Evolutionary conservation across 2,329 filamentous ascomycete genomes (phyloP).

Genomic region (Botryosphaeria dothidea): DNA sequence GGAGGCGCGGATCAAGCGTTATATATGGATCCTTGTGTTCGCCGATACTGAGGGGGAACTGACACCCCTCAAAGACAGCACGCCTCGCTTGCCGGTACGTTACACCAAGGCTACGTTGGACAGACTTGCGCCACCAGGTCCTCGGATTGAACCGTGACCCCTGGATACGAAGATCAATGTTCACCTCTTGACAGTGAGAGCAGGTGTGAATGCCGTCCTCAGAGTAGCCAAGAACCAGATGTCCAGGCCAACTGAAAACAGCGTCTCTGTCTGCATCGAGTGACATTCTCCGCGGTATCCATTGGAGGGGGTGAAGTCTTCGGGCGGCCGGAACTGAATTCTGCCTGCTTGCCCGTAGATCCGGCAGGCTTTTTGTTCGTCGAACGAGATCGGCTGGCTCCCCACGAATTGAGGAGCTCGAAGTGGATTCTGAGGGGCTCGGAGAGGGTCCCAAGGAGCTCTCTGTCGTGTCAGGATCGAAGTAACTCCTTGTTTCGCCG

Average conservation of each 20-base stretch:
- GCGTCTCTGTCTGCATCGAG: too few species aligned
- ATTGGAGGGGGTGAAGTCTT: neutral
- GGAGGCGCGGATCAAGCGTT: neutral
- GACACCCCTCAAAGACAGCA: neutral
- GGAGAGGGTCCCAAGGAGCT: rapidly evolving
- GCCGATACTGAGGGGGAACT: neutral
- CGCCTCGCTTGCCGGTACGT: neutral
- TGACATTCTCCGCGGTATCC: neutral
- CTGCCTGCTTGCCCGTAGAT: neutral
- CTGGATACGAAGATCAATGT: neutral
- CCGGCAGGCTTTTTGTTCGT: neutral
- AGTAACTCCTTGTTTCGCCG: too few species aligned
- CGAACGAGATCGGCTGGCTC: neutral
- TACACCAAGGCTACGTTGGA: neutral
- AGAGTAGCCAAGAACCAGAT: neutral
- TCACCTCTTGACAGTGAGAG: neutral
- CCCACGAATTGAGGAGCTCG: neutral
- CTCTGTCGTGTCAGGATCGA: too few species aligned
- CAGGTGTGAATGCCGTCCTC: neutral
- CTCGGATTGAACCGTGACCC: neutral
- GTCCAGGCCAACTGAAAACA: too few species aligned
- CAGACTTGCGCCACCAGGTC: neutral
- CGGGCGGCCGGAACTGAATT: neutral
- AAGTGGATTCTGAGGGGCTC: neutral
- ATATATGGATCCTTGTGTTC: too few species aligned